Conservation (phyloP, 768 basidiomycete genomes). For the Obba rivulosa region DNA sequence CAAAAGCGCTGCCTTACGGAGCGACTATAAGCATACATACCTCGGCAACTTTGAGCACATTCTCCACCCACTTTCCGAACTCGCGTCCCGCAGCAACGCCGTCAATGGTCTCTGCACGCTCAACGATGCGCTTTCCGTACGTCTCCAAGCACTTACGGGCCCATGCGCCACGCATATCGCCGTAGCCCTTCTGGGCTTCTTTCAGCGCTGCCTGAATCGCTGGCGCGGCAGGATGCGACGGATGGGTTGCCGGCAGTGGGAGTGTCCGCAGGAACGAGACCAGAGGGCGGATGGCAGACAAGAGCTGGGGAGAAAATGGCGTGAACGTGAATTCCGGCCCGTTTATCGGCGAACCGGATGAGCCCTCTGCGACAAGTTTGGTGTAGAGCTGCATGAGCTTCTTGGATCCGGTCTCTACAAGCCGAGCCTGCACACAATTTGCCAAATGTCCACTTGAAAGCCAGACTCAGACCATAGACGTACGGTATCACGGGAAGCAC, state of each 20-base stretch:
- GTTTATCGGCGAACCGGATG: conserved; percentile 66
- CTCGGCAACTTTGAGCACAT: conserved; percentile 61
- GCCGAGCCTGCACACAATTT: conserved; percentile 44
- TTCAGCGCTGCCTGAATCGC: conserved; percentile 59
- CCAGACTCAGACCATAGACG: conserved; percentile 3
- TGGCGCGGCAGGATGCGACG: conserved; percentile 72
- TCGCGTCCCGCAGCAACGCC: conserved; percentile 62
- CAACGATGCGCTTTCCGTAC: conserved; percentile 63
- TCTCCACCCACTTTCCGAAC: conserved; percentile 65
- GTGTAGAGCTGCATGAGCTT: conserved; percentile 79
- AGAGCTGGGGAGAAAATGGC: conserved; percentile 50
- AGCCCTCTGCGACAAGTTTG: conserved; percentile 84
- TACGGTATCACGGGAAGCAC: conserved; percentile 52
- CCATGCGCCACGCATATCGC: conserved; percentile 84
- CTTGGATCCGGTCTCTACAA: conserved; percentile 80
- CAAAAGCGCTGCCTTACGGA: not conserved
- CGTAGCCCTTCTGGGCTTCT: conserved; percentile 79
- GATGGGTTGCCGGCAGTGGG: conserved; percentile 74
- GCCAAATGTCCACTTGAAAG: not conserved
- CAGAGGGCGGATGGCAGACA: conserved; percentile 53
- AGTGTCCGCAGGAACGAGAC: conserved; percentile 66
- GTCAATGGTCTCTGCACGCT: conserved; percentile 65
- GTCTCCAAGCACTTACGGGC: conserved; percentile 67
- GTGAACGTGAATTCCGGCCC: conserved; percentile 49
- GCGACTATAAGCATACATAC: too few relatives aligned